Conservation (phyloP, 202 grass and related monocot species). For the Miscanthus sacchariflorus region DNA sequence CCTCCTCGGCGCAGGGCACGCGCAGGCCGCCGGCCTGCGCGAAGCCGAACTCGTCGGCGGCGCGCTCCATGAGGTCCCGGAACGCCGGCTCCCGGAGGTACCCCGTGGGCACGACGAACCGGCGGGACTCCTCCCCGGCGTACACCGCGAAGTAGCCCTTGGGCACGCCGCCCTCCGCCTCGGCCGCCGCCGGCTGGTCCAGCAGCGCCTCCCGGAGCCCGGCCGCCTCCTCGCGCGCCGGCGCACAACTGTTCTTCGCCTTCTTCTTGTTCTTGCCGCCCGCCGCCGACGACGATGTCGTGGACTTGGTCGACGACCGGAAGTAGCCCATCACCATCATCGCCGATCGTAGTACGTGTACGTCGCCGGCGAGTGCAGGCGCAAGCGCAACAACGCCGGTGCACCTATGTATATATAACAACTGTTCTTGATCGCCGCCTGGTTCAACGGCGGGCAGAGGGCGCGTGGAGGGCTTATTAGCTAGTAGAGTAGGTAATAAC, state of each 20-base stretch:
- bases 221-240: constrained; percentile 14
- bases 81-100: constrained; percentile 69
- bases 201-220: constrained; percentile 56
- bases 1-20: constrained; percentile 74
- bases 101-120: constrained; percentile 70
- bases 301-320: constrained; percentile 21
- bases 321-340: constrained; percentile 64
- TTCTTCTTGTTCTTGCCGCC: background rate
- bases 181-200: constrained; percentile 5
- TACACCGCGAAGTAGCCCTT: constrained; percentile 83
- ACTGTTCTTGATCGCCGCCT: background rate
- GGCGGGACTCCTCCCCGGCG: constrained; percentile 61
- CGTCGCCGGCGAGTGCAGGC: background rate
- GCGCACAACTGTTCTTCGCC: background rate
- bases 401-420: background rate
- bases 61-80: constrained; percentile 76
- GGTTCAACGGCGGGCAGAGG: background rate
- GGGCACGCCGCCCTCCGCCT: constrained; percentile 44
- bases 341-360: background rate
- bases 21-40: constrained; percentile 60
- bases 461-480: background rate
- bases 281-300: background rate
- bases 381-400: background rate
- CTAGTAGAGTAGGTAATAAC: constrained; percentile 31
- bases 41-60: constrained; percentile 83